A percentile compares a stretch with the other conserved stretches of the same genome.
phyloP scores from a whole-genome alignment of 2,329 filamentous ascomycete genomes.

The Ophiostoma novo-ulmi region DNA sequence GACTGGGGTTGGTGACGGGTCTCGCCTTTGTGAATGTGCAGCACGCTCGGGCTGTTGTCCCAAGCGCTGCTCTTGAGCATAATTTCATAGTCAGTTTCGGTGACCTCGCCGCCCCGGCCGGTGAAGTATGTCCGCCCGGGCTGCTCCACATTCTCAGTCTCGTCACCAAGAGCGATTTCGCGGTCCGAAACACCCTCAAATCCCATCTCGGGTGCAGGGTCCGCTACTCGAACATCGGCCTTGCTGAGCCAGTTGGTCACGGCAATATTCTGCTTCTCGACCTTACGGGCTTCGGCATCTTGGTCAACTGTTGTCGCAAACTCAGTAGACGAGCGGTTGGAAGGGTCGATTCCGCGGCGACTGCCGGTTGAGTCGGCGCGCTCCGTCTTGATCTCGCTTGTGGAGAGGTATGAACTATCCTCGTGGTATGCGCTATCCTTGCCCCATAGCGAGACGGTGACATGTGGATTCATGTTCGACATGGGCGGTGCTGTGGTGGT shows the following conservation, averaged over 20 bases:
- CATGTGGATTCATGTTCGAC: conserved; percentile 47
- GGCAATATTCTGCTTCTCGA: conserved; percentile 44
- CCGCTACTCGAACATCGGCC: conserved; percentile 27
- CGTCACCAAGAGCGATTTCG: conserved; percentile 42
- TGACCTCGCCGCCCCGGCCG: conserved; percentile 40
- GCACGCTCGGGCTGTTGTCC: conserved; percentile 46
- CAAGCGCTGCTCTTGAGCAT: conserved; percentile 47
- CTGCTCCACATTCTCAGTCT: conserved; percentile 48
- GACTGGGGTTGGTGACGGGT: conserved; percentile 43
- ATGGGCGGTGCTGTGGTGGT: conserved; percentile 38
- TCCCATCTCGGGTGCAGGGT: conserved; percentile 10
- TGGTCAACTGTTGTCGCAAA: conserved; percentile 46
- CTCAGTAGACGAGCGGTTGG: conserved; percentile 41
- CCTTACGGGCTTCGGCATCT: conserved; percentile 38
- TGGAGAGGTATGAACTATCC: conserved; percentile 23
- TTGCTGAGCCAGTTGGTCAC: conserved; percentile 49
- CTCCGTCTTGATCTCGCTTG: conserved; percentile 28
- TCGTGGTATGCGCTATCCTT: conserved; percentile 34
- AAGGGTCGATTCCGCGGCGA: conserved; percentile 43
- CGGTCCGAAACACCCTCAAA: conserved; percentile 39
- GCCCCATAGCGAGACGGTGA: conserved; percentile 54
- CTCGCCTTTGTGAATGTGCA: conserved; percentile 39
- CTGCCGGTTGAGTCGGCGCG: conserved; percentile 4
- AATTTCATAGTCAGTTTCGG: conserved; percentile 45
- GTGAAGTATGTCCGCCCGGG: conserved; percentile 48